Evolutionary conservation across 305 asterid species (phyloP), one percentile per base, ranked within the genome.

Genomic region (Fraxinus baroniana): DNA sequence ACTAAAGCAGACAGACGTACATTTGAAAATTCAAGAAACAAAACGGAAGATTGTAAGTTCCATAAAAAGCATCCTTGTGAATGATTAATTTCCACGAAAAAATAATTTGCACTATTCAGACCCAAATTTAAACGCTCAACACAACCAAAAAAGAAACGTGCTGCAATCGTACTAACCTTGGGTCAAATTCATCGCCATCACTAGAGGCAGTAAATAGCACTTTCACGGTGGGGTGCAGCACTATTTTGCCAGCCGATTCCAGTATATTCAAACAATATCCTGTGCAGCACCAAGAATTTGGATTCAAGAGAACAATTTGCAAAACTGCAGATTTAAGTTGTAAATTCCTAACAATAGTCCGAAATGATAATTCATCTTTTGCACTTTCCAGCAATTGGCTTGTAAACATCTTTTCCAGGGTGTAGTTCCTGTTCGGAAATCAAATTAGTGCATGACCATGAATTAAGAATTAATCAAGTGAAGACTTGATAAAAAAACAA

Each of bases 281-380:
- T 74, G 83, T 81, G 82, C 90, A 88, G 85, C 89, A 86, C 98
- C 99, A 93, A 30, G 94, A 86, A 84, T 91, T 91, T 62, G 98
- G 99, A 85, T 94, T 96, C 79, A 96, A 89, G 85, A 93, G 90
- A 87, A 94, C 88, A 86, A 96, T 89, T 83, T 92, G 95, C 88
- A 95, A 79, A 70, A 79, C 68, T 64, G 92, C 93, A 44, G 88
- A 66, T 86, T 90, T 90, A 26, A 93, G 91, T 82, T 89, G 88
- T 71, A 93, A 76, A 88, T 96, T 97, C 87, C 93, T 89, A 83
- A 96, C 94, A 78, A 92, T 87, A 46, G 98, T 92, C 85, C 97
- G 90, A 89, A 90, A 96, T 24, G 97, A 91, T 85, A 94, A 79
- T 85, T 96, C 98, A 71, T 94, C 98, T 79, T 89, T 91, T 83